A percentile compares a stretch with the other conserved stretches of the same genome.
phyloP scores from a whole-genome alignment of 2,329 filamentous ascomycete genomes.

The Fusarium sp. region DNA sequence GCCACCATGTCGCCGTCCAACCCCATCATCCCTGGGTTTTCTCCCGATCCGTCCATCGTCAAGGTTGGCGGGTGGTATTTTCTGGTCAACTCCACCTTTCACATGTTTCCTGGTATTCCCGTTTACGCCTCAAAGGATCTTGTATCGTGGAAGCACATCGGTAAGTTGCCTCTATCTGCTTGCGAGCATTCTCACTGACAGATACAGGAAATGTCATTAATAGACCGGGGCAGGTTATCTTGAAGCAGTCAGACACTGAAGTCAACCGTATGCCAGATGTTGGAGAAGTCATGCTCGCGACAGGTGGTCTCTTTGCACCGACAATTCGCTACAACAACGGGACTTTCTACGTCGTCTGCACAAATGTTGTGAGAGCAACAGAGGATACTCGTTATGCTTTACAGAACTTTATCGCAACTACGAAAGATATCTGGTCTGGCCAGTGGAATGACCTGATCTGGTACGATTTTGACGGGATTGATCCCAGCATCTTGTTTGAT shows the following conservation, averaged over 20 bases:
- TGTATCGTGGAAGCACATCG: constrained; percentile 16
- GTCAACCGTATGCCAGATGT: constrained; percentile 7
- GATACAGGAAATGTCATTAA: constrained; percentile 10
- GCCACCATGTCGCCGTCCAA: constrained; percentile 16
- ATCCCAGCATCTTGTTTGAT: constrained; percentile 8
- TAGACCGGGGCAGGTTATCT: background rate
- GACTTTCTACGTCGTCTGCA: constrained; percentile 17
- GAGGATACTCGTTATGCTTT: background rate
- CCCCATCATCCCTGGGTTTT: constrained; percentile 25
- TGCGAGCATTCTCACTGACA: fast-evolving
- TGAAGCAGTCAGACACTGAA: background rate
- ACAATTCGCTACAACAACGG: constrained; percentile 11
- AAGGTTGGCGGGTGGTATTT: constrained; percentile 25
- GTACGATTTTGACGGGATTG: constrained; percentile 15
- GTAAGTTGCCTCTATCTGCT: no score
- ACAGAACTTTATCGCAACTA: constrained; percentile 8
- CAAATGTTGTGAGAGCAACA: constrained; percentile 6
- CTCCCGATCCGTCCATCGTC: constrained; percentile 21
- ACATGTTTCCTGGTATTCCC: constrained; percentile 24
- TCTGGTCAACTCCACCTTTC: constrained; percentile 25
- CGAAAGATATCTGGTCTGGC: constrained; percentile 16
- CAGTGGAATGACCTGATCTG: constrained; percentile 11
- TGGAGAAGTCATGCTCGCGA: constrained; percentile 9
- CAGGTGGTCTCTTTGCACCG: constrained; percentile 6
- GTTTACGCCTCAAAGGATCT: constrained; percentile 13